Base-by-base conservation (phyloP, 164 flowering plant genomes). In the Liriodendron chinense region DNA sequence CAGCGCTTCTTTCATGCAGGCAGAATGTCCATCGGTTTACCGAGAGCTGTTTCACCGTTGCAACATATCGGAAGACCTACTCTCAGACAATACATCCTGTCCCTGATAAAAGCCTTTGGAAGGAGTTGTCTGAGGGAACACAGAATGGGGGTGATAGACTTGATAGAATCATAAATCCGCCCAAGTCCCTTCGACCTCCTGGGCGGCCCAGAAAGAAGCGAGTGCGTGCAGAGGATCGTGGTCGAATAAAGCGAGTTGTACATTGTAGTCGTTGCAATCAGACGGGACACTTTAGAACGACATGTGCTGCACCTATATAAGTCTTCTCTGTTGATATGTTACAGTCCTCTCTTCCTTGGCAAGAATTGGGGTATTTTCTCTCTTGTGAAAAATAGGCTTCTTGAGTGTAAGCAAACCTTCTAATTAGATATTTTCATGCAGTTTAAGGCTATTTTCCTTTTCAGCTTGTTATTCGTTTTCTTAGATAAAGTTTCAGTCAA, bases 181-280 rank as follows among this genome's bases (percentile, higher is more conserved):
- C 88, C 21, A 86, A 86, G 70, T 84, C 86, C 25, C 86, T 86
- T 68, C 75, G 83, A 21, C 88, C 84, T 16, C 86, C 85, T 0
- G 85, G 85, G 14, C 80, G 85, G 16, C 86, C 87, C 18, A 83
- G 75, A 28, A 86, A 86, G 82, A 86, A 84, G 79, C 74, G 88
- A 47, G 81, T 80, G 34, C 80, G 87, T 28, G 82, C 84, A 9
- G 88, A 86, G 72, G 88, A 84, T 18, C 85, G 81, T 68, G 88
- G 85, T 6, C 83, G 87, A 72, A 84, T 80, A 34, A 86, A 86
- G 79, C 75, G 88, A 69, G 84, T 86, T 68, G 88, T 86, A 28
- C 88, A 84, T 26, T 84, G 88, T 59, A 86, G 88, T 70, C 83
- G 88, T 21, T 86, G 88, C 83, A 86, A 86, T 78, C 88, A 84